phyloP scores from a whole-genome alignment of 2,329 filamentous ascomycete genomes.

The Ophiostoma sp. region DNA sequence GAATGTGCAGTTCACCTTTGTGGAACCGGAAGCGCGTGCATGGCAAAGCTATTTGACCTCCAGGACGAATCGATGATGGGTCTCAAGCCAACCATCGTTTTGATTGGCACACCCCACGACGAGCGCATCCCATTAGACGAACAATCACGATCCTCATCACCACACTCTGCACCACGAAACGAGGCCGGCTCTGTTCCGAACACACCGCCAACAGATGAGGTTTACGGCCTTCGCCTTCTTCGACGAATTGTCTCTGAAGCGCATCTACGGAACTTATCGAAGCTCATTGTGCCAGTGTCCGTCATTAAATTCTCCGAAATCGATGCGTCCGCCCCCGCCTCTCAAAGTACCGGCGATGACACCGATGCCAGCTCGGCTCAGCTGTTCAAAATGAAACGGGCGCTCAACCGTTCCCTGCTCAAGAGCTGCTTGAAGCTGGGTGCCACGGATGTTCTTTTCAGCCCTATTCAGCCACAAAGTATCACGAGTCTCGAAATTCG shows the following conservation, averaged over 20 bases:
- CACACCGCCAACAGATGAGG: slow-evolving; percentile 45
- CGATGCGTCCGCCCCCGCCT: not conserved
- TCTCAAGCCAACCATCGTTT: slow-evolving; percentile 57
- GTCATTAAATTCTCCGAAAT: slow-evolving; percentile 47
- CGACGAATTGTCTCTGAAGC: slow-evolving; percentile 60
- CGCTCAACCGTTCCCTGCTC: slow-evolving; percentile 51
- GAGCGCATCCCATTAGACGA: slow-evolving; percentile 45
- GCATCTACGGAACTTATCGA: slow-evolving; percentile 56
- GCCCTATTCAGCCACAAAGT: slow-evolving; percentile 72
- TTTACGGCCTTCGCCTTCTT: slow-evolving; percentile 57
- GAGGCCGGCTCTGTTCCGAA: slow-evolving; percentile 39
- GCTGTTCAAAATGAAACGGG: slow-evolving; percentile 4
- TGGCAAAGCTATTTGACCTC: slow-evolving; percentile 54
- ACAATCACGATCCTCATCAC: slow-evolving; percentile 44
- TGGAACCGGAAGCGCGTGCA: slow-evolving; percentile 53
- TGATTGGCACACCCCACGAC: slow-evolving; percentile 58
- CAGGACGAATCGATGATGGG: slow-evolving; percentile 54
- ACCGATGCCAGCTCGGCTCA: not conserved
- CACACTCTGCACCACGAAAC: slow-evolving; percentile 42
- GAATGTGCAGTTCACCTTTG: slow-evolving; percentile 54
- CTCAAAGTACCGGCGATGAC: not conserved
- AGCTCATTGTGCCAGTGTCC: slow-evolving; percentile 58
- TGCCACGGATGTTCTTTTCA: slow-evolving; percentile 80
- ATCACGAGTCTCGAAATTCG: slow-evolving; percentile 77
- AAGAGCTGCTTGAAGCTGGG: slow-evolving; percentile 80